Evolutionary conservation across 352 stramenopile species (phyloP).

Genomic region (Phytophthora colocasiae): DNA sequence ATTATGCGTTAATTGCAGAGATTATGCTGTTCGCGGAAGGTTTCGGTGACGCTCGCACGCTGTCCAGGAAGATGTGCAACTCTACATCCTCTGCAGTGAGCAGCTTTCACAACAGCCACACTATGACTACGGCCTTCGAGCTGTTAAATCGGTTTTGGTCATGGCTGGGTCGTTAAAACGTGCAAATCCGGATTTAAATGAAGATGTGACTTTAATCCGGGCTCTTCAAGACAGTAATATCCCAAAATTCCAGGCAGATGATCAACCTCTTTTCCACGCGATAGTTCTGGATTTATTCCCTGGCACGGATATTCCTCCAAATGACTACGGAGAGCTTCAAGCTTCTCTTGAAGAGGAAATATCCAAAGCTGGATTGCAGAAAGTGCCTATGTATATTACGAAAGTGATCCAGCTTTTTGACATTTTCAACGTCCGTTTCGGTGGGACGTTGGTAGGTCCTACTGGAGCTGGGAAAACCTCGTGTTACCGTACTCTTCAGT

Average conservation of each 20-base stretch:
- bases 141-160: conserved; percentile 93
- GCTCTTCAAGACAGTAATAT: conserved; percentile 94
- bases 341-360: conserved; percentile 67
- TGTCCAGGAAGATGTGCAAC: conserved; percentile 97
- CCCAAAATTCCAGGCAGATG: conserved; percentile 94
- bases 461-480: conserved; percentile 88
- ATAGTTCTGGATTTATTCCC: conserved; percentile 95
- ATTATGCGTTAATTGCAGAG: conserved; percentile 96
- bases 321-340: conserved; percentile 90
- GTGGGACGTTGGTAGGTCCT: conserved; percentile 89
- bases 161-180: conserved; percentile 93
- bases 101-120: conserved; percentile 95
- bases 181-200: conserved; percentile 69
- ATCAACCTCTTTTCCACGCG: conserved; percentile 92
- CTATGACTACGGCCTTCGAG: conserved; percentile 95
- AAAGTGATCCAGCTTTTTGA: conserved; percentile 96
- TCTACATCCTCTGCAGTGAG: conserved; percentile 93
- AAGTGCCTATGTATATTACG: conserved; percentile 84
- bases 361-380: conserved; percentile 63
- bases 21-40: conserved; percentile 98
- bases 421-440: conserved; percentile 95
- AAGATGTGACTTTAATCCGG: conserved; percentile 92
- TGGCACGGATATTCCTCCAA: conserved; percentile 74
- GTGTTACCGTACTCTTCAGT: conserved; percentile 89
- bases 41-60: conserved; percentile 93